Base-by-base conservation (phyloP, 805 yeast species). In the Saturnispora quitensis region DNA sequence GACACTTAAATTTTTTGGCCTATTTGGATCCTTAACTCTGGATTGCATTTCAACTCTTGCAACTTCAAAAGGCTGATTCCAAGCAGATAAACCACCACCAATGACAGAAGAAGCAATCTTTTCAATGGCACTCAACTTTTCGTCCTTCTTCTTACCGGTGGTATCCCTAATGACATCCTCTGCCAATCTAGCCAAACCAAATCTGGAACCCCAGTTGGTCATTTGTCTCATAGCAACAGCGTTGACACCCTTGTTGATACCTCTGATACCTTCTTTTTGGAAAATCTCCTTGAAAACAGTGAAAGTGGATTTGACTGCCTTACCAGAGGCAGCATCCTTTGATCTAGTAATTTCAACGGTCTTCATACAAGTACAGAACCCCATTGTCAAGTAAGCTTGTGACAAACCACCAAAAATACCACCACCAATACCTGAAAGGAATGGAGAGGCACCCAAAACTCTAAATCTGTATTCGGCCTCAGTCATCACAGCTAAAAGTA, bases 21-120 rank as follows among this genome's bases (percentile, higher is more conserved):
- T 84, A 67, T 89, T 89, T 60, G 97, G 96, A 71, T 91, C 98
- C 47, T 69, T 73, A n/a, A 90, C 89, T 73, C 86, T 85, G 52
- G 95, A 85, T 73, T 93, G 99, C 97, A 93, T 89, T 72, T 93
- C 99, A 18, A 93, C 96, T 70, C 99, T 82, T 59, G 90, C 86
- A 50, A 93, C 99, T 73, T 93, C 99, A 63, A 93, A 89, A 40
- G 98, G 99, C 73, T 93, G 99, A 72, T 93, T 93, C 98, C 99
- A 93, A 17, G 98, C 96, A 54, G 91, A 82, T 58, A 93, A 78
- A 58, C 97, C 97, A 73, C 99, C 99, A 78, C 99, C 99, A 56
- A 93, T 72, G 9, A 86, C 87, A 17, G 95, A 82, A 5, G 96
- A 89, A 25, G 78, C 72, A 52, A 93, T 84, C 71, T 90, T 90